Evolutionary conservation across 805 yeast genomes (phyloP), one percentile per base, ranked within the genome.

Genomic region (Candida methanosorbosa): DNA sequence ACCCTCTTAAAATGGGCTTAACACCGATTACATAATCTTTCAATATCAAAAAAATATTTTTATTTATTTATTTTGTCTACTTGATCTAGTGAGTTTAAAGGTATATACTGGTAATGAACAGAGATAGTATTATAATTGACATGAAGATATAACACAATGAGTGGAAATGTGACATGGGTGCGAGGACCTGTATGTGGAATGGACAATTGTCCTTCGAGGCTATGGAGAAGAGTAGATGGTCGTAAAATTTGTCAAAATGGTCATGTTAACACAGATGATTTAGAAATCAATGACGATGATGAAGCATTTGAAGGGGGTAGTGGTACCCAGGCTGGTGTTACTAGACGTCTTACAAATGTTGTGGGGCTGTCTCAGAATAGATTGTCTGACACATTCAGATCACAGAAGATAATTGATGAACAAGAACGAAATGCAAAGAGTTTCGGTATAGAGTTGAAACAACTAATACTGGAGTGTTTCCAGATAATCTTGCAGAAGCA

Each of bases 121-220:
- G n/a, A n/a, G n/a, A n/a, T n/a, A n/a, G n/a, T n/a, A n/a, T n/a
- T n/a, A n/a, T n/a, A n/a, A n/a, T n/a, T n/a, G n/a, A n/a, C n/a
- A n/a, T n/a, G n/a, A n/a, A n/a, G 23, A n/a, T n/a, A n/a, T n/a
- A n/a, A n/a, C n/a, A n/a, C n/a, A n/a, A 30, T 30, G 27, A 30
- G 33, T 9, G 19, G 32, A 21, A 21, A 11, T 17, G 18, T 12
- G 12, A 18, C 4, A 8, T 81, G 78, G 75, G 64, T 68, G 27
- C 64, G 77, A 44, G 97, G 98, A 2, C 80, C 83, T 4, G 59
- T 80, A 5, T 90, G 98, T 67, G 97, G 97, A 1, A 77, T 78
- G 3, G 88, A 82, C 42, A 90, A 90, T 62, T 90, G 98, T 58
- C 75, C 82, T 4, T 82, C 96, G 1, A 61, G 76, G 26, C 68